Conservation (phyloP, 2,329 filamentous ascomycete genomes). For the Claviceps paspali region DNA sequence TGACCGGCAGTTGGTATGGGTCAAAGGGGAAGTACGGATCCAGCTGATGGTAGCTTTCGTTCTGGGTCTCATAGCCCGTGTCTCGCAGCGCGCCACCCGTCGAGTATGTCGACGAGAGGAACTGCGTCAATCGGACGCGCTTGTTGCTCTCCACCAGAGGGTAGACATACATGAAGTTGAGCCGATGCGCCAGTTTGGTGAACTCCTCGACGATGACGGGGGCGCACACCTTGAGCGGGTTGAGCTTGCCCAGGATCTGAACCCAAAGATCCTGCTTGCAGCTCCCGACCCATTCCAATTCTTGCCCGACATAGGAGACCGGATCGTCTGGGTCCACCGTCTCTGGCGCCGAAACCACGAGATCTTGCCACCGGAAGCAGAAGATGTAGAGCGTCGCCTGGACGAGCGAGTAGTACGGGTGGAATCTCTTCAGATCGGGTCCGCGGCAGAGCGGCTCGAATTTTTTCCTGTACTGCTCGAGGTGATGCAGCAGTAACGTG, state of each 20-base stretch:
- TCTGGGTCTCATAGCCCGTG: slow-evolving; percentile 32
- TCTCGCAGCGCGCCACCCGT: slow-evolving; percentile 40
- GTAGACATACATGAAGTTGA: slow-evolving; percentile 81
- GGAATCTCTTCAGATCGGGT: slow-evolving; percentile 72
- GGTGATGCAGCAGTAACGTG: slow-evolving; percentile 58
- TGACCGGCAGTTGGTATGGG: slow-evolving; percentile 79
- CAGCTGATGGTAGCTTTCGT: slow-evolving; percentile 69
- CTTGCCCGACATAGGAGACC: slow-evolving; percentile 47
- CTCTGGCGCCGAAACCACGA: slow-evolving; percentile 50
- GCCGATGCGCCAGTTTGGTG: slow-evolving; percentile 69
- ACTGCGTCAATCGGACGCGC: slow-evolving; percentile 63
- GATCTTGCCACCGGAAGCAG: slow-evolving; percentile 93
- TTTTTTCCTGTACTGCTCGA: slow-evolving; percentile 57
- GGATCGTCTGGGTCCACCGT: slow-evolving; percentile 47
- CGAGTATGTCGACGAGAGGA: slow-evolving; percentile 41
- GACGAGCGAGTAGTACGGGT: slow-evolving; percentile 73
- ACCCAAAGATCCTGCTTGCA: slow-evolving; percentile 59
- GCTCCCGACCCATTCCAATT: slow-evolving; percentile 62
- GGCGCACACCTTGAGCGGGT: slow-evolving; percentile 89
- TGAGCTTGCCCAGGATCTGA: slow-evolving; percentile 77
- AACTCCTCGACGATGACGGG: slow-evolving; percentile 85
- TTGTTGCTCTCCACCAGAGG: slow-evolving; percentile 86
- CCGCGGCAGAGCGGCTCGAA: slow-evolving; percentile 64
- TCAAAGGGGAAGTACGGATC: slow-evolving; percentile 97
- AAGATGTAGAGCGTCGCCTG: slow-evolving; percentile 89